Conservation (phyloP, 768 basidiomycete genomes). For the Lactarius hengduanensis region DNA sequence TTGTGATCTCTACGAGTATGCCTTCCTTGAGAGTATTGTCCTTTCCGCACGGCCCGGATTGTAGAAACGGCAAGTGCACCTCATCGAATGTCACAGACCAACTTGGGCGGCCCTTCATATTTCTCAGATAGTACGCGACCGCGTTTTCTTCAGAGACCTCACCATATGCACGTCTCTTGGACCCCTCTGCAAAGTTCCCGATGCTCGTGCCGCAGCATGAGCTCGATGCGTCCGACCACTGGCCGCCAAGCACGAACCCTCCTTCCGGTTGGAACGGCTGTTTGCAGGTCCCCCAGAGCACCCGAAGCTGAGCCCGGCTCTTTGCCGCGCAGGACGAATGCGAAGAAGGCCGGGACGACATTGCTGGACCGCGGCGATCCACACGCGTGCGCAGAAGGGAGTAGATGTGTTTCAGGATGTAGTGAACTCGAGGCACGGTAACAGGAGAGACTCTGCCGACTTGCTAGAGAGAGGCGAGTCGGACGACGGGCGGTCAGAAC, state of each 20-base stretch:
- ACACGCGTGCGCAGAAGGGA: conserved; percentile 57
- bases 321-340: conserved; percentile 39
- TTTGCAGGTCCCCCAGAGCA: conserved; percentile 49
- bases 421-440: conserved; percentile 55
- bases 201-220: neutral
- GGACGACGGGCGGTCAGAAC: conserved; percentile 52
- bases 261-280: conserved; percentile 43
- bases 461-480: conserved; percentile 50
- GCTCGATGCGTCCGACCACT: conserved; percentile 40
- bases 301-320: conserved; percentile 43
- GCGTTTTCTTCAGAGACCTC: neutral
- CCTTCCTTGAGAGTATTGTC: neutral
- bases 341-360: conserved; percentile 41
- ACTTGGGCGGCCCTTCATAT: neutral
- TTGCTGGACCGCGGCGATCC: conserved; percentile 56
- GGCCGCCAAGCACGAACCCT: conserved; percentile 44
- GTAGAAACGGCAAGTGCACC: neutral
- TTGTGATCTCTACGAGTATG: neutral
- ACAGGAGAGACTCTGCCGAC: conserved; percentile 61
- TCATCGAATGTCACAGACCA: neutral
- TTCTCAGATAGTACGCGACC: neutral
- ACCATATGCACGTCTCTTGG: neutral
- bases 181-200: neutral
- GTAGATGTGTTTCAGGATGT: conserved; percentile 45
- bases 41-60: neutral